Conservation (phyloP, 208 protist genomes). For the Novymonas esmeraldas region DNA sequence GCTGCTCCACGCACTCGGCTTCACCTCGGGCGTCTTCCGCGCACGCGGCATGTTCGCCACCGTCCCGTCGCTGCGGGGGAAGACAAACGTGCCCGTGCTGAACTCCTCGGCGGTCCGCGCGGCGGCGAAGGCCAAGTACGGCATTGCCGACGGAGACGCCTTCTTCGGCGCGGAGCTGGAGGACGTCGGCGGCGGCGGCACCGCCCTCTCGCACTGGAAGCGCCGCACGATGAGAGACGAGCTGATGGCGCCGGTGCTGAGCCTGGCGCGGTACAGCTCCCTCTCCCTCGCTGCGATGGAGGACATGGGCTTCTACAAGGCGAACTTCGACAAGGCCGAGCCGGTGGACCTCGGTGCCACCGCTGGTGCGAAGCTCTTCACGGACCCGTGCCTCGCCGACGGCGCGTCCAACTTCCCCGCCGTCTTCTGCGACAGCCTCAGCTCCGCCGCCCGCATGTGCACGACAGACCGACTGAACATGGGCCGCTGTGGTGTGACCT, state of each 20-base stretch:
- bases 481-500: constrained; percentile 35
- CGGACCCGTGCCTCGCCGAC: constrained; percentile 37
- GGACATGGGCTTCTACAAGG: constrained; percentile 80
- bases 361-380: constrained; percentile 52
- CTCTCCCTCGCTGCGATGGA: constrained; percentile 83
- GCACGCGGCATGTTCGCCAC: constrained; percentile 10
- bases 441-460: constrained; percentile 24
- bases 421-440: constrained; percentile 59
- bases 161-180: constrained; percentile 78
- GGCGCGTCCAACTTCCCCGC: constrained; percentile 29
- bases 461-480: constrained; percentile 35
- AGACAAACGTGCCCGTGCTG: constrained; percentile 33
- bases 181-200: constrained; percentile 22
- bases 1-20: constrained; percentile 87
- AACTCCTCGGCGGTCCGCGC: constrained; percentile 35
- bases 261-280: constrained; percentile 45
- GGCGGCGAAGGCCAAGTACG: constrained; percentile 56
- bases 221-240: constrained; percentile 78
- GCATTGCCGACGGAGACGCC: constrained; percentile 26
- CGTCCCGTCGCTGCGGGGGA: constrained; percentile 35
- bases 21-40: constrained; percentile 31
- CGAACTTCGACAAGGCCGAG: constrained; percentile 58
- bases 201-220: constrained; percentile 84
- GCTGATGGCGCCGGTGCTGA: constrained; percentile 63
- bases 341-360: constrained; percentile 65